Percentiles rank a stretch among this genome's conserved stretches.
phyloP scores from a whole-genome alignment of 2,329 filamentous ascomycete genomes.

The Colletotrichum liaoningense region DNA sequence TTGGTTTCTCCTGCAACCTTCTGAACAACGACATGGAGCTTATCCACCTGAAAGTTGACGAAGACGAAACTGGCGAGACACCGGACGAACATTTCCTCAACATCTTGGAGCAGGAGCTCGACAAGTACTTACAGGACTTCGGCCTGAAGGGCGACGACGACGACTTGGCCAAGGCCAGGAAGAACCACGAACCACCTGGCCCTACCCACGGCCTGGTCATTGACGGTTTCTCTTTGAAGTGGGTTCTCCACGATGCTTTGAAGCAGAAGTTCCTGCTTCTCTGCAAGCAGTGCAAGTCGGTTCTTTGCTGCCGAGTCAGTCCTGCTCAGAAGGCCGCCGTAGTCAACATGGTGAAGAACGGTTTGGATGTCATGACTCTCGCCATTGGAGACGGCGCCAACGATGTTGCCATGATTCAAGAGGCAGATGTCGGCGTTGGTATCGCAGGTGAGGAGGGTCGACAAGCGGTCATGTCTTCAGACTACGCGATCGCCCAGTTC shows the following conservation, averaged over 20 bases:
- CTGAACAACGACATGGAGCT: constrained; percentile 98
- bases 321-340: constrained; percentile 98
- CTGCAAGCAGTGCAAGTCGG: constrained; percentile 96
- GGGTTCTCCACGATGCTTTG: constrained; percentile 83
- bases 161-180: constrained; percentile 82
- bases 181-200: constrained; percentile 86
- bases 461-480: constrained; percentile 95
- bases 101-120: constrained; percentile 76
- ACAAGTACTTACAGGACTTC: constrained; percentile 79
- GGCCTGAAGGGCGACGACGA: constrained; percentile 85
- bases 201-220: constrained; percentile 94
- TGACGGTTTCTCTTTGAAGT: constrained; percentile 91
- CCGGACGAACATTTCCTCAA: constrained; percentile 62
- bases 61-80: constrained; percentile 69
- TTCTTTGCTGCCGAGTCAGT: constrained; percentile 96
- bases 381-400: constrained; percentile 95
- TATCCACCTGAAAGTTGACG: constrained; percentile 86
- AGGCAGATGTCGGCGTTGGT: constrained; percentile 95
- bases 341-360: constrained; percentile 93
- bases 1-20: constrained; percentile 98
- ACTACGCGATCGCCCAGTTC: constrained; percentile 96
- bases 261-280: constrained; percentile 94
- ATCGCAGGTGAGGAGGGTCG: constrained; percentile 94
- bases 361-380: constrained; percentile 94
- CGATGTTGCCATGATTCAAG: constrained; percentile 97